Conservation (phyloP, 345 rosid species). For the Physaria fendleri region DNA sequence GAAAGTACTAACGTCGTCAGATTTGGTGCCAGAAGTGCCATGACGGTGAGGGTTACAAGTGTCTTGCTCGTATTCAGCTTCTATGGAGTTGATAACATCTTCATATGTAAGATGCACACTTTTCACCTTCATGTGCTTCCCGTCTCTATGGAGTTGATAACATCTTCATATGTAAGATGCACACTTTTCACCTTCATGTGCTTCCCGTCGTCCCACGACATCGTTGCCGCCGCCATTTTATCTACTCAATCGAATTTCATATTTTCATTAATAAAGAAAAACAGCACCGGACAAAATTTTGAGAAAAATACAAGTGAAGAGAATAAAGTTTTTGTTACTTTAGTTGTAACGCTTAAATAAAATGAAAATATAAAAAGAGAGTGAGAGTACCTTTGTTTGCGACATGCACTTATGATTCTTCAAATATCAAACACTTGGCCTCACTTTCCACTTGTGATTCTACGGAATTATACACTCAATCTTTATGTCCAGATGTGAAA, state of each 20-base stretch:
- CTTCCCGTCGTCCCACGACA: slow-evolving; percentile 17
- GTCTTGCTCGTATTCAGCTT: slow-evolving; percentile 22
- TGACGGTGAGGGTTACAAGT: neutral
- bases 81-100: slow-evolving; percentile 30
- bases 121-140: slow-evolving; percentile 31
- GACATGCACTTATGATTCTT: neutral
- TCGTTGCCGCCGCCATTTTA: slow-evolving; percentile 26
- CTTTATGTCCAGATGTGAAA: slow-evolving; percentile 7
- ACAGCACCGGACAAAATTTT: neutral
- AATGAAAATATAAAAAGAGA: neutral
- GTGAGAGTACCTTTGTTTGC: slow-evolving; percentile 3
- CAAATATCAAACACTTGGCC: slow-evolving; percentile 1
- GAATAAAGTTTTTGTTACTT: neutral
- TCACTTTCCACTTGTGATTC: slow-evolving; percentile 16
- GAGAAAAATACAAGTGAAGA: neutral
- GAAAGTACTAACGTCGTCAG: slow-evolving; percentile 23
- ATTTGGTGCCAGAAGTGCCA: slow-evolving; percentile 24
- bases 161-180: slow-evolving; percentile 26
- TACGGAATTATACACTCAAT: neutral
- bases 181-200: slow-evolving; percentile 32
- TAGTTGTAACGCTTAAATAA: neutral
- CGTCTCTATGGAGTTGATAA: slow-evolving; percentile 24
- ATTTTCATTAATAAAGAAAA: neutral
- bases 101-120: slow-evolving; percentile 25
- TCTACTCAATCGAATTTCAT: neutral